Evolutionary conservation across 768 basidiomycete species (phyloP), one percentile per base, ranked within the genome.

Genomic region (Auricularia heimuer): DNA sequence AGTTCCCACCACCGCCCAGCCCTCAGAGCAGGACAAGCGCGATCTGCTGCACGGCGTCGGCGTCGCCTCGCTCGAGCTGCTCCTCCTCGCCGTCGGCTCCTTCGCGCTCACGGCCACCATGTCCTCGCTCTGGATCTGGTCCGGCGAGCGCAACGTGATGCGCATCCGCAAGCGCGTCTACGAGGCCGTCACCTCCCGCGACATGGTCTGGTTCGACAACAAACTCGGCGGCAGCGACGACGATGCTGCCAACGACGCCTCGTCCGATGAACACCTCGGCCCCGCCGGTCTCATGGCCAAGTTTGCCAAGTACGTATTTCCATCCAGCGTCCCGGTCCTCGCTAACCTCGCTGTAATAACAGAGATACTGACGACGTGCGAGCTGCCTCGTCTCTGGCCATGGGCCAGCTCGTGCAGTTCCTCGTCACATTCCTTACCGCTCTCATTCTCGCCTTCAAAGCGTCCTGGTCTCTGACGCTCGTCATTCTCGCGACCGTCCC

Each of bases 311-410:
- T 92, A 65, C 54, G 73, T 71, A 12, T 14, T 0, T 4, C 3
- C 36, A 21, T 4, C 3, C 11, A 39, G 62, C 61, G 35, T 68
- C 63, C 63, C 69, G 3, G 54, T 58, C 4, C 68, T 14, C 29
- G 42, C 66, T 61, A 65, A 39, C 54, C 54, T 58, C 29, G 29
- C 29, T 39, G 29, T 29, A 24, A 61, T 16, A 64, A 3, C 70
- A 98, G 94, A 68, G 96, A 98, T 76, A 97, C 95, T 6, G 94
- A 98, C 75, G 92, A 97, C 67, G 89, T 97, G 54, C 87, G 96
- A 51, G 80, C 86, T 66, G 95, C 92, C 1, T 85, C 88, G 14
- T 91, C 93, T 2, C 82, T 92, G 45, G 88, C 88, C 14, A 79
- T 88, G 33, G 94, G 94, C 33, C 82, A 85, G 68, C 73, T 91